These are phyloP conservation scores for Aspergillus ochraceoroseus DNA, from an alignment of 2,329 filamentous ascomycete genomes.

Conservation along the genomic window DNA sequence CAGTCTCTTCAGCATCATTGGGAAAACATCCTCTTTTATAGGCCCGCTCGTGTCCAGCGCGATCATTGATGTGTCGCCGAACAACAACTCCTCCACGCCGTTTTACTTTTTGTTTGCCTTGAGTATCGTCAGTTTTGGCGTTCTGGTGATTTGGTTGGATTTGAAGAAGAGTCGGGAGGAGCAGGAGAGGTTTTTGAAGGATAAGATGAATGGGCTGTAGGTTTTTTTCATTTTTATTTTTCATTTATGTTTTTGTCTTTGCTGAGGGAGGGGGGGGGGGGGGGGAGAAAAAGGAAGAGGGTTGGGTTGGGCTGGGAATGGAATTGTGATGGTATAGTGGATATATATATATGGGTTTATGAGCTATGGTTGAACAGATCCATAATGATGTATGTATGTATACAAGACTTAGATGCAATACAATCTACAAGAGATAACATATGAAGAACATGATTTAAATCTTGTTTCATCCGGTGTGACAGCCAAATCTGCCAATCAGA, in stretches of 20 bases:
- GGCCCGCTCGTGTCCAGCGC: conserved; percentile 64
- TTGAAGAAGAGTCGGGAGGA: conserved; percentile 57
- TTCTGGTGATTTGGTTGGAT: conserved; percentile 55
- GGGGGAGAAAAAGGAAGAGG: not conserved
- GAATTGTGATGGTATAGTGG: not conserved
- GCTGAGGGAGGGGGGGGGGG: not conserved
- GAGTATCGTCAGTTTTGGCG: conserved; percentile 52
- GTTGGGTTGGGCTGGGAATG: not conserved
- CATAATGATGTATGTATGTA: not conserved
- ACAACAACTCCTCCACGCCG: conserved; percentile 54
- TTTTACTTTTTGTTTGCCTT: conserved; percentile 63
- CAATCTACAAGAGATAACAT: no score
- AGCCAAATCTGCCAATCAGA: not conserved
- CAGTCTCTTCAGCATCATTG: conserved; percentile 62
- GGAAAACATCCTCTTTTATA: conserved; percentile 64
- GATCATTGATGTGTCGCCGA: conserved; percentile 59
- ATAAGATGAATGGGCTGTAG: conserved; percentile 20
- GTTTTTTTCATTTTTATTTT: no score
- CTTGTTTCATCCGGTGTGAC: conserved; percentile 1
- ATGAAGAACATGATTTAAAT: not conserved
- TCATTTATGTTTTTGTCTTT: no score
- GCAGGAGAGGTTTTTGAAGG: conserved; percentile 53
- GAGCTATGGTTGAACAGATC: not conserved
- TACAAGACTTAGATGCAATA: not conserved
- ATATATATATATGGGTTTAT: not conserved